These are phyloP conservation scores for Aspergillus avenaceus DNA, from an alignment of 495 filamentous ascomycete genomes.

Conservation along the genomic window DNA sequence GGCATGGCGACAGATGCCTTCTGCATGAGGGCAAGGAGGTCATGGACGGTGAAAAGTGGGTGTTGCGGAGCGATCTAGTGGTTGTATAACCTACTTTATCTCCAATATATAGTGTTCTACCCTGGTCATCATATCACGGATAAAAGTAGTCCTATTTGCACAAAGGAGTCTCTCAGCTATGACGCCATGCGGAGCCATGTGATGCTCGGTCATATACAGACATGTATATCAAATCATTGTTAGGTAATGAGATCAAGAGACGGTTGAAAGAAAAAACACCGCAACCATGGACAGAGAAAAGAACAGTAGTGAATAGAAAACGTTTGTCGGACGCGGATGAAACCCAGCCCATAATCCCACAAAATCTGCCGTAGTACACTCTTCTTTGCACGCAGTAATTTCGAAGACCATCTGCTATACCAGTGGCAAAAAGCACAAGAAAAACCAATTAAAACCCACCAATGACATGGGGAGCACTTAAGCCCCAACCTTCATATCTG, in stretches of 20 bases:
- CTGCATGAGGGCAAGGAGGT: constrained; percentile 86
- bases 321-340: background rate
- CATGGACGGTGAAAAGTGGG: constrained; percentile 82
- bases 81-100: constrained; percentile 35
- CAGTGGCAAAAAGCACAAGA: constrained; percentile 3
- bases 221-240: background rate
- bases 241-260: background rate
- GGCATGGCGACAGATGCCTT: constrained; percentile 85
- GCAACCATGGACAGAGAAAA: background rate
- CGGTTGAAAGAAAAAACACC: background rate
- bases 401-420: constrained; percentile 6
- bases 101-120: background rate
- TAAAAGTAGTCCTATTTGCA: constrained; percentile 1
- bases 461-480: constrained; percentile 9
- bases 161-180: background rate
- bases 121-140: background rate
- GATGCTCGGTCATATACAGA: background rate
- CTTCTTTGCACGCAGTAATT: constrained; percentile 8
- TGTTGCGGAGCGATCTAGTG: constrained; percentile 83
- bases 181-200: background rate
- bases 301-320: background rate
- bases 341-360: background rate
- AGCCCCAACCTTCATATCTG: constrained; percentile 10
- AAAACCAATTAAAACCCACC: constrained; percentile 12
- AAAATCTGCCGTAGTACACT: background rate